Percentiles rank a stretch among this genome's conserved stretches.
phyloP scores from a whole-genome alignment of 2,329 filamentous ascomycete genomes.

The Aspergillus caelatus region DNA sequence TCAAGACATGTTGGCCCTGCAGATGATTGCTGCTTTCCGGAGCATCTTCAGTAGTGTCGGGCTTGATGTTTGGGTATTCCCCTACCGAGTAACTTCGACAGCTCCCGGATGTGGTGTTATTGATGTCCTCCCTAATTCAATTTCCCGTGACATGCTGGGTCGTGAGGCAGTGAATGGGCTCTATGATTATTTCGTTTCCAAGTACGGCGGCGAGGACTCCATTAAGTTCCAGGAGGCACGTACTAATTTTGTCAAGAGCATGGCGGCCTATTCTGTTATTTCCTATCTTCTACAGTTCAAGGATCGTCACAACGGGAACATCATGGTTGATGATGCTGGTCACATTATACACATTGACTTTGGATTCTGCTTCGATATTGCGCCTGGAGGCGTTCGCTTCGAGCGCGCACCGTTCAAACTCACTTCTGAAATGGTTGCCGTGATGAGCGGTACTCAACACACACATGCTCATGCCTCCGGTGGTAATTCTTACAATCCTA shows the following conservation, averaged over 20 bases:
- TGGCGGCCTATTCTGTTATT: constrained; percentile 98
- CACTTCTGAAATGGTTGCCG: constrained; percentile 95
- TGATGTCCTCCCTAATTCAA: constrained; percentile 95
- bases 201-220: constrained; percentile 95
- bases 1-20: constrained; percentile 92
- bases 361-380: constrained; percentile 99
- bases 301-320: constrained; percentile 98
- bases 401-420: constrained; percentile 98
- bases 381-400: constrained; percentile 94
- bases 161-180: constrained; percentile 97
- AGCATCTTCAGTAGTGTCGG: constrained; percentile 96
- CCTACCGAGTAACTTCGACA: constrained; percentile 95
- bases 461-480: constrained; percentile 31
- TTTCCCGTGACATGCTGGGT: constrained; percentile 97
- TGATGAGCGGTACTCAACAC: constrained; percentile 79
- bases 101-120: constrained; percentile 97
- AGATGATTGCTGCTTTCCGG: constrained; percentile 97
- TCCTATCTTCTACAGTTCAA: constrained; percentile 98
- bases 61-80: constrained; percentile 94
- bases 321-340: constrained; percentile 97
- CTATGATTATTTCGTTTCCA: constrained; percentile 97
- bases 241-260: constrained; percentile 97
- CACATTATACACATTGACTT: constrained; percentile 99
- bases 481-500: constrained; percentile 46
- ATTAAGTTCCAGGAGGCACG: constrained; percentile 93